Evolutionary conservation across 2,329 filamentous ascomycete genomes (phyloP).

Genomic region (Fusarium globosum): DNA sequence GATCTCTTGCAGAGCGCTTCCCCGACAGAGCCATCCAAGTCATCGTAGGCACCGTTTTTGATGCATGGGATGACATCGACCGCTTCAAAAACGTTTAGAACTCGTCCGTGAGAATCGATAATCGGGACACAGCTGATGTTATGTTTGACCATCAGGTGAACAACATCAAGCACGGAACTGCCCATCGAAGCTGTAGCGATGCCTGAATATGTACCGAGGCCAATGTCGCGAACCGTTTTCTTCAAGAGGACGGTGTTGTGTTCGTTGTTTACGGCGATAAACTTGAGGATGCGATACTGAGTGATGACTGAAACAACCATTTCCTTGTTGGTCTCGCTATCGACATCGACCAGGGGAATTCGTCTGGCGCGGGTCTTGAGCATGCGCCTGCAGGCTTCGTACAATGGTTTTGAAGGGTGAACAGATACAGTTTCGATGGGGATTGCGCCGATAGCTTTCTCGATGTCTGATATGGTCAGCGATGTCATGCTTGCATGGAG

Average conservation of each 20-base stretch:
- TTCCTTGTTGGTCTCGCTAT: constrained; percentile 91
- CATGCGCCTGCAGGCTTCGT: constrained; percentile 96
- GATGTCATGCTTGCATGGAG: constrained; percentile 7
- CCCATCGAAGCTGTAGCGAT: constrained; percentile 88
- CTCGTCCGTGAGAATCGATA: constrained; percentile 78
- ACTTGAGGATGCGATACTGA: constrained; percentile 98
- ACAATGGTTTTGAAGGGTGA: constrained; percentile 88
- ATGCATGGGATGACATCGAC: constrained; percentile 97
- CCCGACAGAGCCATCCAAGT: constrained; percentile 85
- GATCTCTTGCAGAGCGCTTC: constrained; percentile 88
- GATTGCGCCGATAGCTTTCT: constrained; percentile 89
- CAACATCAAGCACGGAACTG: constrained; percentile 91
- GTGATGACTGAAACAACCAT: constrained; percentile 98
- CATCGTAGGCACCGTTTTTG: constrained; percentile 92
- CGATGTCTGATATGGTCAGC: constrained; percentile 75
- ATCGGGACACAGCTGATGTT: constrained; percentile 97
- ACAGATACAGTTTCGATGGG: constrained; percentile 97
- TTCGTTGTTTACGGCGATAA: constrained; percentile 92
- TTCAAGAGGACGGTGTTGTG: constrained; percentile 88
- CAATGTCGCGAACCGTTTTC: constrained; percentile 86
- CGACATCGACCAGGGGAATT: constrained; percentile 92
- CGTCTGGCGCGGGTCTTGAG: constrained; percentile 90
- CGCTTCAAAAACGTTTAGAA: constrained; percentile 97
- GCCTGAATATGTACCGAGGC: constrained; percentile 84
- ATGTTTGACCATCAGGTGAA: constrained; percentile 89